Percentiles rank a stretch among this genome's conserved stretches.
Conservation (phyloP, 1,284 basidiomycete genomes). For the Kalmanozyma brasiliensis region DNA sequence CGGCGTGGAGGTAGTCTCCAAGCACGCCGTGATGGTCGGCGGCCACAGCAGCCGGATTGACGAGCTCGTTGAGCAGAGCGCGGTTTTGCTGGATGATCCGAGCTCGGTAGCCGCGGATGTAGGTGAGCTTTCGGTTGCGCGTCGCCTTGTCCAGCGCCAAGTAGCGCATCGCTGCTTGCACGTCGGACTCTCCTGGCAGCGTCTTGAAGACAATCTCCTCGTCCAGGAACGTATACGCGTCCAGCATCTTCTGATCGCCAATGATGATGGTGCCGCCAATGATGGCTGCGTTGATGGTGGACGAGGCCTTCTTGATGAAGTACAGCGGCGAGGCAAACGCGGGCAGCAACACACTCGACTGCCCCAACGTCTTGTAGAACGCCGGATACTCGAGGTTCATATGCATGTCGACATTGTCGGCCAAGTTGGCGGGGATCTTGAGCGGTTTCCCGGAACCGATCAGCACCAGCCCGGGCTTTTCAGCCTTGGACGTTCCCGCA, state of each 20-base stretch:
- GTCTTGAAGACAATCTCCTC: constrained; percentile 7
- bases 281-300: constrained; percentile 15
- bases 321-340: background rate
- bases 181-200: constrained; percentile 5
- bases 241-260: constrained; percentile 12
- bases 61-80: constrained; percentile 1
- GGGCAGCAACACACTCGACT: constrained; percentile 1
- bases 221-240: constrained; percentile 8
- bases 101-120: constrained; percentile 8
- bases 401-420: constrained; percentile 5
- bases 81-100: constrained; percentile 6
- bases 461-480: constrained; percentile 7
- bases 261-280: constrained; percentile 11
- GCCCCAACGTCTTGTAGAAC: constrained; percentile 8
- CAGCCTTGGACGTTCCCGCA: background rate
- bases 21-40: background rate
- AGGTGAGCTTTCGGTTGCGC: constrained; percentile 6
- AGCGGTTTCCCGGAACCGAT: constrained; percentile 9
- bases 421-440: constrained; percentile 1
- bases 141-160: constrained; percentile 6
- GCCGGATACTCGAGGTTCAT: constrained; percentile 13
- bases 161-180: constrained; percentile 16
- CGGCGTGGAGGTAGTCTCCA: constrained; percentile 2
- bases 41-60: constrained; percentile 12
- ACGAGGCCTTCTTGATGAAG: constrained; percentile 8